Evolutionary conservation across 2,329 filamentous ascomycete species (phyloP), one percentile per base, ranked within the genome.

Genomic region (Aspergillus ochraceoroseus): DNA sequence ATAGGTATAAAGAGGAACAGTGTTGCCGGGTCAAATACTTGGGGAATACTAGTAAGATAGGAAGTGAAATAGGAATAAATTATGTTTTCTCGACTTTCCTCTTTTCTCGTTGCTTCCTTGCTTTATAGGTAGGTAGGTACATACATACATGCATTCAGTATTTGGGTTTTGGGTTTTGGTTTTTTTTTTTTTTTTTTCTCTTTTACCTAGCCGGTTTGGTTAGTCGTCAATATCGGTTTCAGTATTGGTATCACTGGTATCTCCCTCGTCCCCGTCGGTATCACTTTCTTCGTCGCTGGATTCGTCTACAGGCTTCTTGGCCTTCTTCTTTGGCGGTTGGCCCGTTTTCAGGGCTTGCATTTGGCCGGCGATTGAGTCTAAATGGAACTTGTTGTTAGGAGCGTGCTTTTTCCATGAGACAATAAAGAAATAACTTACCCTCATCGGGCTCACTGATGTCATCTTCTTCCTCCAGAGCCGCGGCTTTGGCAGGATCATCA

Each of bases 361-460:
- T 67, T 94, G 87, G 46, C 88, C 88, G 33, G 88, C 89, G 52
- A 95, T 74, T 2, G 87, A 88, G 67, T 94, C 87, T 94, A 50
- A 55, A 50, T 44, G 41, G 26, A 7, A 8, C 18, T 30, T 29
- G 3, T 45, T 38, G 43, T 66, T 51, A 28, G 32, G 43, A 23
- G 19, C 29, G 34, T n/a, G n/a, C n/a, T n/a, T n/a, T n/a, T n/a
- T n/a, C n/a, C n/a, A n/a, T n/a, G n/a, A n/a, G n/a, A n/a, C n/a
- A n/a, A n/a, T n/a, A n/a, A n/a, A n/a, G 31, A 36, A 23, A 13
- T 48, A 41, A 73, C 82, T 73, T 75, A 95, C 92, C 92, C 74
- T 98, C 92, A 49, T 96, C 92, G 23, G 94, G 92, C 64, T 98
- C 92, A 61, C 87, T 94, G 52, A 98, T 98, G 44, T 98, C 92